Evolutionary conservation across 495 filamentous ascomycete genomes (phyloP), one percentile per base, ranked within the genome.

Genomic region (Jackrogersella minutella): DNA sequence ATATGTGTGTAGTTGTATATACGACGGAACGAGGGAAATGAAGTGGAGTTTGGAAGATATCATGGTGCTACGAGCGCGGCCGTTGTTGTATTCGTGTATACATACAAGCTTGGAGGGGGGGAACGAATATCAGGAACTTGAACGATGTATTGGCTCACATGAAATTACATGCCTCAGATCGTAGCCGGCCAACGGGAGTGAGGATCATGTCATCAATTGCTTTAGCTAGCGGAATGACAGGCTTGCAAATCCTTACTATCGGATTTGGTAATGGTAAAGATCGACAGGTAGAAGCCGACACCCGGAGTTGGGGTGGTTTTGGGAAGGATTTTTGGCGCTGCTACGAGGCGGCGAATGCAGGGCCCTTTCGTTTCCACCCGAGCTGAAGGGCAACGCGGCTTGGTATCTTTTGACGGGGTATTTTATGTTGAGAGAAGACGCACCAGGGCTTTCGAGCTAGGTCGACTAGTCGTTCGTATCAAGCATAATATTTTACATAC

Each of bases 1-100:
- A 17, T 33, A 13, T 63, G 43, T 10, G 37, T 58, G 55, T 57
- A 64, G 26, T 5, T 64, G 43, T 61, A 69, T 28, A 64, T 64
- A 64, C 43, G 54, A 52, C 41, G 57, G 37, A 46, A 34, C 31
- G 44, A 62, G 51, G 40, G 36, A 47, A 57, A 39, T 50, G 62
- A 40, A 40, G 54, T n/a, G 47, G 41, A 60, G 51, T 56, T 37
- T 60, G 56, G 56, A 46, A 53, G 51, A 46, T 60, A 56, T 59
- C 55, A 60, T 43, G 31, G 61, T 37, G 41, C 26, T 41, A 64
- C 41, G 44, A 43, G 54, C 55, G 60, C 59, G 19, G 21, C 62
- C 40, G 26, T 55, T 47, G 31, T 34, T 47, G 31, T 34, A 57
- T 59, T 68, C 44, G 28, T 64, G 59, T 64, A 64, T 59, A 62